A percentile compares a stretch with the other conserved stretches of the same genome.
phyloP scores from a whole-genome alignment of 768 basidiomycete genomes.

The Crassisporium funariophilum region DNA sequence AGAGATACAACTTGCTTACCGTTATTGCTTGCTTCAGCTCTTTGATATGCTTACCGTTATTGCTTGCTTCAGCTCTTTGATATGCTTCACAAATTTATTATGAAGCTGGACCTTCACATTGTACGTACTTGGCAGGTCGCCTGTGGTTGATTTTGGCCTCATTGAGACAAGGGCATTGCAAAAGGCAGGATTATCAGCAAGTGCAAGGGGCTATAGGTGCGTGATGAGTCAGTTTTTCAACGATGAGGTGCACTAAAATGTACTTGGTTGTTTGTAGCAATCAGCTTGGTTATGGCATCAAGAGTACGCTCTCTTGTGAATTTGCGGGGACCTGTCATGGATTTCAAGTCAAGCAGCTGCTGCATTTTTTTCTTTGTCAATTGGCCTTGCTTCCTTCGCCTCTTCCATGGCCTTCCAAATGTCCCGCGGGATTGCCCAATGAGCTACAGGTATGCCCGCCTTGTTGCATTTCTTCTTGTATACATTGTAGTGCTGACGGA shows the following conservation, averaged over 20 bases:
- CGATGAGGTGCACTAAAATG: neutral
- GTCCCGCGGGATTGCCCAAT: constrained; percentile 7
- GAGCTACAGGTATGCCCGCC: constrained; percentile 15
- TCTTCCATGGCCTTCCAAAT: constrained; percentile 14
- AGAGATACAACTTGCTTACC: neutral
- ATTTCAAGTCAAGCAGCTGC: constrained; percentile 7
- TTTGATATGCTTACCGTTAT: constrained; percentile 3
- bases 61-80: neutral
- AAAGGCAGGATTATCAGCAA: constrained; percentile 8
- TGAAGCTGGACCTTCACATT: constrained; percentile 17
- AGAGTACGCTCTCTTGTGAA: constrained; percentile 13
- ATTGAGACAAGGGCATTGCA: constrained; percentile 11
- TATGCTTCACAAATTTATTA: constrained; percentile 16
- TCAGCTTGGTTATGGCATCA: constrained; percentile 9
- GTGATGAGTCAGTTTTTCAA: constrained; percentile 4
- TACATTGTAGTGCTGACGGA: constrained; percentile 12
- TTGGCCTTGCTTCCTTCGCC: constrained; percentile 2
- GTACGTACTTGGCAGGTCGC: constrained; percentile 9
- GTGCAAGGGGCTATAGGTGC: constrained; percentile 10
- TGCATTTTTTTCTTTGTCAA: constrained; percentile 6
- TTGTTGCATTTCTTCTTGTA: constrained; percentile 12
- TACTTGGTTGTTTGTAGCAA: constrained; percentile 19
- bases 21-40: constrained; percentile 1
- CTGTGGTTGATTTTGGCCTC: constrained; percentile 9
- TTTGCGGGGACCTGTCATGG: constrained; percentile 9